Base-by-base conservation (phyloP, 2,329 filamentous ascomycete species). In the Arthrobotrys sphaeroides region DNA sequence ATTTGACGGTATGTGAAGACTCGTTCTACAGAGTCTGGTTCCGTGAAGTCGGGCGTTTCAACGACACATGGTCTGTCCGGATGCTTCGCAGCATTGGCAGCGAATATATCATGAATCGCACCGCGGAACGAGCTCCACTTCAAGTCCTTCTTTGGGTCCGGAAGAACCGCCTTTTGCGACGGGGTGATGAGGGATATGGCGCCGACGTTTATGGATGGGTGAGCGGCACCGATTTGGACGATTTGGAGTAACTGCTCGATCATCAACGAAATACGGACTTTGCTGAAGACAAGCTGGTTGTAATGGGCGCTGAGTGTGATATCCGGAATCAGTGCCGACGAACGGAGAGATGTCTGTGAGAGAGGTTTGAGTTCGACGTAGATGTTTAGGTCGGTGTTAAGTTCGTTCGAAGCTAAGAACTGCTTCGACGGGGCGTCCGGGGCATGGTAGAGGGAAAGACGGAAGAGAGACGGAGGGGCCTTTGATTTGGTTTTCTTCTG, bases 1-100 rank as follows among this genome's bases (percentile, higher is more conserved):
- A 98, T 97, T 80, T 96, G 92, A 78, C 85, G 85, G 82, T 97
- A 98, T 22, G 89, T 94, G 83, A 95, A 97, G 55, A 83, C 84
- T 77, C 91, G 86, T 81, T 89, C 85, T 1, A 85, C 84, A 28
- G 80, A 83, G 59, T 79, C 81, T 0, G 81, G 84, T 78, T 85
- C 82, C 66, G 77, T 78, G 53, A 80, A 83, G 5, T 85, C 86
- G 3, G 84, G 84, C 3, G 90, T 92, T 80, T 91, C 90, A 1
- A 90, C 85, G 2, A 92, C 89, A 79, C 90, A 92, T 66, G 87
- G 82, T 79, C 88, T 85, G 42, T 92, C 88, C 0, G 93, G 93
- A 80, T 91, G 86, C 76, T 84, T 86, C 80, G 86, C 82, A 6
- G 92, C 92, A 83, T 91, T 91, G 49, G 83, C 82, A 66, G 84